Base-by-base conservation (phyloP, 2,329 filamentous ascomycete genomes). In the Colletotrichum sp. region DNA sequence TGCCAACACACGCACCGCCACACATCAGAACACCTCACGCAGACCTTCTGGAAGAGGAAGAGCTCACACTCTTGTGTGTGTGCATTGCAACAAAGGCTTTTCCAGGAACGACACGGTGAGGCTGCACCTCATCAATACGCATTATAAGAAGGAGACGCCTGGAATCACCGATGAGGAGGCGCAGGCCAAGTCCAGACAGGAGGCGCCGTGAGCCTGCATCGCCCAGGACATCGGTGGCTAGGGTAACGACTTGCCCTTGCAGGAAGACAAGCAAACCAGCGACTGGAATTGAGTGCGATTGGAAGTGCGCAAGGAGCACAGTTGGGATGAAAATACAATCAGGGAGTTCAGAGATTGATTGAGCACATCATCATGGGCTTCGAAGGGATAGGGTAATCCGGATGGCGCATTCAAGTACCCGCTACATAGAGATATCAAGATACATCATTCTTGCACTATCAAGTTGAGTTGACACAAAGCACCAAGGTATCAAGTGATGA, bases 91-190 rank as follows among this genome's bases (percentile, higher is more conserved):
- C 10, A 52, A 24, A 9, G 0, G n/a, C 6, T 52, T 52, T 9
- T 52, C 43, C 10, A 52, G 43, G 43, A 21, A 21, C 2, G 43
- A 52, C n/a, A 52, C 43, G 6, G 43, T 52, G 0, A 12, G 43
- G 3, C 43, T 52, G 0, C 43, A 52, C 6, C 43, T 52, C 0
- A 52, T 52, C 6, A 52, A 52, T 12, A 12, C n/a, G 6, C 43
- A 52, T 13, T 52, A 52, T 0, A 21, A 24, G 43, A 52, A 3
- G 12, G 43, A 21, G 0, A 52, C 6, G 0, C 43, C 43, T 7
- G n/a, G 6, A 0, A 52, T 52, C 6, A 21, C n/a, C n/a, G 3
- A 13, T 12, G n/a, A 52, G n/a, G 43, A 52, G 0, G 43, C 43
- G n/a, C 43, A 52, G 43, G 43, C 43, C 0, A 52, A 52, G 43